Percentiles rank a stretch among this genome's conserved stretches.
phyloP scores from a whole-genome alignment of 2,329 filamentous ascomycete genomes.

The Bimuria novae-zelandiae region DNA sequence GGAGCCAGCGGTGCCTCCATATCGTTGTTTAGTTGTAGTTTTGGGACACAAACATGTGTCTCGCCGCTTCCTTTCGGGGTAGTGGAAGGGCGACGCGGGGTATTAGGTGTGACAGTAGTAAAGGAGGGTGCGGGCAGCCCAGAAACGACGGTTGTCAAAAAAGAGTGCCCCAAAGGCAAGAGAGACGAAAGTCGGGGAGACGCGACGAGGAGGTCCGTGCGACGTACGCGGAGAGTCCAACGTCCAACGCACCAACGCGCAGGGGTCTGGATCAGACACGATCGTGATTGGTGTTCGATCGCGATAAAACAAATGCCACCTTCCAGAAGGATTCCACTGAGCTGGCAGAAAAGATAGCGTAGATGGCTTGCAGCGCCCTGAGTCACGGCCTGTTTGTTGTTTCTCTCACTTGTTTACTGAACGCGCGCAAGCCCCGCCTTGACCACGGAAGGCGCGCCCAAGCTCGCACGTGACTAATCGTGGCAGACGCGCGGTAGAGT shows the following conservation, averaged over 20 bases:
- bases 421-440: background rate
- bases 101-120: conserved; percentile 8
- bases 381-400: background rate
- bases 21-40: conserved; percentile 25
- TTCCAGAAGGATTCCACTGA: conserved; percentile 9
- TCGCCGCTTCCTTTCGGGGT: conserved; percentile 22
- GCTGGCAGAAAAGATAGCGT: background rate
- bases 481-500: conserved; percentile 3
- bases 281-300: conserved; percentile 7
- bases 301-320: conserved; percentile 1
- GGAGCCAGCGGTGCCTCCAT: conserved; percentile 50
- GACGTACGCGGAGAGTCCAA: background rate
- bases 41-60: conserved; percentile 39
- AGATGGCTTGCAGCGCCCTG: background rate
- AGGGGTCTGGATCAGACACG: conserved; percentile 1
- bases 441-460: background rate
- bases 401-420: conserved; percentile 2
- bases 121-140: conserved; percentile 15
- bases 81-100: conserved; percentile 8
- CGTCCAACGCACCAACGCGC: conserved; percentile 1
- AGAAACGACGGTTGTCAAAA: conserved; percentile 26
- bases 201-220: conserved; percentile 21
- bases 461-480: conserved; percentile 12
- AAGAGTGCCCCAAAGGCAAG: conserved; percentile 25
- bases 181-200: conserved; percentile 21